These are phyloP conservation scores for Naegleria fowleri DNA, from an alignment of 208 protist genomes.

Conservation along the genomic window DNA sequence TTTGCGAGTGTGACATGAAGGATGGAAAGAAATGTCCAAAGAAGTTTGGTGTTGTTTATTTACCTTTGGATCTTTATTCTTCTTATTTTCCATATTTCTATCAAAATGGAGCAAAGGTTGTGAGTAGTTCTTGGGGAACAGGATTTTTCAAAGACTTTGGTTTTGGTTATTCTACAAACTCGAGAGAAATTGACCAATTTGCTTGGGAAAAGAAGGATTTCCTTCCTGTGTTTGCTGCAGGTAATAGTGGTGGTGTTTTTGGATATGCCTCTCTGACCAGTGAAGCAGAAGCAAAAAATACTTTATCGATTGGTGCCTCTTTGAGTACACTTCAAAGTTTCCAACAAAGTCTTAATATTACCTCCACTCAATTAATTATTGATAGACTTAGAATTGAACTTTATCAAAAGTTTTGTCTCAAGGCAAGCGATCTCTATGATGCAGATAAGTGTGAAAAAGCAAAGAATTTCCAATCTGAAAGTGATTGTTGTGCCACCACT, in stretches of 20 bases:
- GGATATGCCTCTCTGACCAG: not conserved
- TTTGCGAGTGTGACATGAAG: conserved; percentile 15
- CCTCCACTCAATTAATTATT: not conserved
- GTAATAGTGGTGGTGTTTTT: conserved; percentile 5
- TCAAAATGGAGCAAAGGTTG: conserved; percentile 58
- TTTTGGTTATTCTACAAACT: not conserved
- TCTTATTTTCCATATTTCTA: not conserved
- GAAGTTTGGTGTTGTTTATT: conserved; percentile 16
- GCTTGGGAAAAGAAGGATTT: conserved; percentile 16
- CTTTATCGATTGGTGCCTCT: not conserved
- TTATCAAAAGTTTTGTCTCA: not conserved
- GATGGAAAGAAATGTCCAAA: not conserved
- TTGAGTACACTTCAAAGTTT: not conserved
- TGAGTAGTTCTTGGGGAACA: conserved; percentile 77
- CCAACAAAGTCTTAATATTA: not conserved
- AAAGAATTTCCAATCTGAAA: not conserved
- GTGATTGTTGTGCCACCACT: not conserved
- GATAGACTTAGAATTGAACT: not conserved
- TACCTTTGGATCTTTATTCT: conserved; percentile 2
- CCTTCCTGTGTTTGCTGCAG: conserved; percentile 12
- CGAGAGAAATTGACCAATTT: conserved; percentile 1
- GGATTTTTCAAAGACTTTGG: conserved; percentile 17
- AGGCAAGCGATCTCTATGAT: not conserved
- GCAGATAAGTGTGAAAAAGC: not conserved
- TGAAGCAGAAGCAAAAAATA: conserved; percentile 17